A percentile compares a stretch with the other conserved stretches of the same genome.
Evolutionary conservation across 441 rosid species (phyloP).

Genomic region (Bocquillonia castaneifolia): DNA sequence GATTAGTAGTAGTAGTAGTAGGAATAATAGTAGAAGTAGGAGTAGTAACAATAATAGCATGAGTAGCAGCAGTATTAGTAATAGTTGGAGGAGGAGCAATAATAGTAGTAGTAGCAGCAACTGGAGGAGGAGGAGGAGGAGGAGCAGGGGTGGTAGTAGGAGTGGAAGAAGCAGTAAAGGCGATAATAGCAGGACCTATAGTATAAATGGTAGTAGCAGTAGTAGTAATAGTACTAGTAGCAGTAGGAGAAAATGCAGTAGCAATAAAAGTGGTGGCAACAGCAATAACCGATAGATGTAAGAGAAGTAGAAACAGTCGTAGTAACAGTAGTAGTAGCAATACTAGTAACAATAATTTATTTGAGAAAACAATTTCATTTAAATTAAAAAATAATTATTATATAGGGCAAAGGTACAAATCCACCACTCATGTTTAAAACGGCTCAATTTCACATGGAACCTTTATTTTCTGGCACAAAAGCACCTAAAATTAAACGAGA

Average conservation of each 20-base stretch:
- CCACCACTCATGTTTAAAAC: too few relatives aligned
- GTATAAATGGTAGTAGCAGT: background rate
- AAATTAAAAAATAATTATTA: too few relatives aligned
- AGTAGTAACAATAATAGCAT: background rate
- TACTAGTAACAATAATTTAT: background rate
- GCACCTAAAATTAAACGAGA: too few relatives aligned
- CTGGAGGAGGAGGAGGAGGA: background rate
- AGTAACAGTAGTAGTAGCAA: background rate
- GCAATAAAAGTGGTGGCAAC: background rate
- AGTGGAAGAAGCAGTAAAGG: background rate
- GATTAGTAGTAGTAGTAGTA: too few relatives aligned
- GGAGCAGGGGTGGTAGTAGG: background rate
- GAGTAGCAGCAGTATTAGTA: background rate
- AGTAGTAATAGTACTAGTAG: too few relatives aligned
- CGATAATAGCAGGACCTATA: too few relatives aligned
- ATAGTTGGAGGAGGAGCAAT: background rate
- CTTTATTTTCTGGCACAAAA: too few relatives aligned
- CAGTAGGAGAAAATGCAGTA: background rate
- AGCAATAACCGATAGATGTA: background rate
- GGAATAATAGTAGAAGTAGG: background rate
- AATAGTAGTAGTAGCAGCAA: background rate
- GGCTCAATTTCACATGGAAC: too few relatives aligned
- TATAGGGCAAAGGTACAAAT: too few relatives aligned
- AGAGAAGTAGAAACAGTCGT: background rate
- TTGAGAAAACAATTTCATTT: too few relatives aligned